Base-by-base conservation (phyloP, 306 rosid genomes). In the Malus orientalis region DNA sequence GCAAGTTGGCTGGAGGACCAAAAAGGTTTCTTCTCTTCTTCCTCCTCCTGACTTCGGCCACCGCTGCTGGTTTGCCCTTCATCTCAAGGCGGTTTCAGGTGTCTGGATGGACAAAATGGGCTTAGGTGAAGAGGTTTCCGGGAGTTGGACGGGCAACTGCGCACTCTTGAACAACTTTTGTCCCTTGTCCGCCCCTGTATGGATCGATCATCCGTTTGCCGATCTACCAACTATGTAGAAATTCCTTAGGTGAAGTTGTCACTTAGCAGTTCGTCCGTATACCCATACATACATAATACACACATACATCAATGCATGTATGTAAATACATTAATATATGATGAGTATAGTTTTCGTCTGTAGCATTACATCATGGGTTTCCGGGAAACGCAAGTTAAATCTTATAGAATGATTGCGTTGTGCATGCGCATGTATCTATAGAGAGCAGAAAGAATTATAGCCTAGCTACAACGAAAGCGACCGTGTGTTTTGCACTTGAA, bases 401-500 rank as follows among this genome's bases (percentile, higher is more conserved):
- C 83, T 86, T 82, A 40, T 83, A 83, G 55, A 87, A 89, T 89
- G 90, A 89, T 87, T 86, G 81, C 84, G 74, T 75, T 80, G 78
- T 75, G 91, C 93, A 89, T 84, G 93, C 93, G 91, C 90, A 79
- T 58, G 10, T 57, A n/a, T n/a, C 77, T 19, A 59, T 40, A 40
- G 45, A 81, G 25, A 69, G 60, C 77, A 85, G 76, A 75, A 75
- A 72, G 86, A 89, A 86, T 79, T 79, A 84, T 85, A 71, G 81
- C 73, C 60, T 73, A 38, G 38, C 70, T 70, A 62, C 84, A 79
- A 60, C 44, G 78, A 76, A 74, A 76, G 81, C 69, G 78, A 76
- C 80, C 38, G 20, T 75, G 67, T 70, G n/a, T 72, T 29, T 62
- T 80, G 84, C 81, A 80, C 89, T 71, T 80, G 83, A 87, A 54